Evolutionary conservation across 805 yeast species (phyloP).

Genomic region (Kazachstania africana): DNA sequence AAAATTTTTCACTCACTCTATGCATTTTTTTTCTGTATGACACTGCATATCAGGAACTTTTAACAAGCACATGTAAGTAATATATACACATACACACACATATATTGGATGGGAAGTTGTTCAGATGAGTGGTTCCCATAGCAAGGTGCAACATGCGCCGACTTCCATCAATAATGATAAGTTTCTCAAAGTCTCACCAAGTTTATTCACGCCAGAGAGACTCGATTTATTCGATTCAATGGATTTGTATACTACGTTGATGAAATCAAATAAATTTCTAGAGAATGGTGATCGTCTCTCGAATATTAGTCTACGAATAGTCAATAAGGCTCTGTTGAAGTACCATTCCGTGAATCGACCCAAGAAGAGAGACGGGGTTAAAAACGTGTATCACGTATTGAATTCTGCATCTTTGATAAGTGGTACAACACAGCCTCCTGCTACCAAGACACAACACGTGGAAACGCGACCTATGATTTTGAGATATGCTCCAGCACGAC

Average conservation of each 20-base stretch:
- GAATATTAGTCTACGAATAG: slow-evolving; percentile 25
- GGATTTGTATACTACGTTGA: slow-evolving; percentile 21
- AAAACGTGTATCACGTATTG: slow-evolving; percentile 21
- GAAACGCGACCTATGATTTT: neutral
- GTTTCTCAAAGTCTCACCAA: slow-evolving; percentile 23
- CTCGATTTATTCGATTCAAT: slow-evolving; percentile 21
- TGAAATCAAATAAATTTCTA: slow-evolving; percentile 12
- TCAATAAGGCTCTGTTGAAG: slow-evolving; percentile 21
- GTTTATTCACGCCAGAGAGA: slow-evolving; percentile 22
- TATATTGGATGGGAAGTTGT: no score
- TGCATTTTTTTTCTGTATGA: no score
- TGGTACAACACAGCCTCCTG: neutral
- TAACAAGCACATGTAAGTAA: no score
- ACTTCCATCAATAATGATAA: slow-evolving; percentile 1
- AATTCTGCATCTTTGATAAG: slow-evolving; percentile 7
- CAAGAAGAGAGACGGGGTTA: slow-evolving; percentile 27
- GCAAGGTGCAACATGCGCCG: no score
- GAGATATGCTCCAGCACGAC: neutral
- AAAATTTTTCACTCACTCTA: no score
- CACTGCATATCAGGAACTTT: no score
- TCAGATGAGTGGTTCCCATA: no score
- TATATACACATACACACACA: no score
- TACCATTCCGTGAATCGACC: slow-evolving; percentile 18
- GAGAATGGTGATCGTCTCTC: slow-evolving; percentile 26
- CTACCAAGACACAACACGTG: neutral